Percentiles rank a stretch among this genome's conserved stretches.
These are phyloP conservation scores for Tetracentron sinense DNA, from an alignment of 164 flowering plant species.

Conservation along the genomic window DNA sequence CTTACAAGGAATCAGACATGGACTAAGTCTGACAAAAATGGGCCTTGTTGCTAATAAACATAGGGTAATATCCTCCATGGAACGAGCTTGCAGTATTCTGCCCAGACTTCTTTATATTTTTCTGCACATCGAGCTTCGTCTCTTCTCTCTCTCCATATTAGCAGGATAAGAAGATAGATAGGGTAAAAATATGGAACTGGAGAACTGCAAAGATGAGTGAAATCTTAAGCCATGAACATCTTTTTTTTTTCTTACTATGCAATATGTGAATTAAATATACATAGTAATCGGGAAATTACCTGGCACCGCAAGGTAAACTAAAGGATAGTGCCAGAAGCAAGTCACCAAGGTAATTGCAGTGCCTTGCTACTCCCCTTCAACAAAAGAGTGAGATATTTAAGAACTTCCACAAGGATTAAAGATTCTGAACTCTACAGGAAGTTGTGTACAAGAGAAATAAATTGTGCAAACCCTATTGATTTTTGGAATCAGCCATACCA, in stretches of 20 bases:
- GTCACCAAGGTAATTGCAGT: conserved; percentile 94
- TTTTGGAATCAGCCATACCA: too few species aligned
- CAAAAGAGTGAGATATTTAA: conserved; percentile 6
- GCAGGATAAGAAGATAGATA: conserved; percentile 73
- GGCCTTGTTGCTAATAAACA: conserved; percentile 40
- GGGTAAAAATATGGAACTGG: conserved; percentile 93
- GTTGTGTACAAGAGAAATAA: background rate
- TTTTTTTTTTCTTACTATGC: too few species aligned
- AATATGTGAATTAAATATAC: background rate
- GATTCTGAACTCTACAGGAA: background rate
- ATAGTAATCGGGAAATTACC: conserved; percentile 34
- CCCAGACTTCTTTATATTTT: conserved; percentile 86
- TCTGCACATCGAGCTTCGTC: conserved; percentile 91
- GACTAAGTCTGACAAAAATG: background rate
- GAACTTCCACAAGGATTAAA: background rate
- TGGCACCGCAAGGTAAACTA: conserved; percentile 88
- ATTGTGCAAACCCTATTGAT: background rate
- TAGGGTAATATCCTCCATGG: conserved; percentile 94
- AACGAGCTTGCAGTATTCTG: conserved; percentile 69
- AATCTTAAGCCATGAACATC: background rate
- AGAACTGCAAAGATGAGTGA: conserved; percentile 54
- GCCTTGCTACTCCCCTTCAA: conserved; percentile 90
- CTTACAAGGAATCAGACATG: background rate
- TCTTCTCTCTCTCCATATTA: conserved; percentile 96
- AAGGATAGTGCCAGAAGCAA: conserved; percentile 82